Base-by-base conservation (phyloP, 352 stramenopile species). In the Hyaloperonospora arabidopsidis region DNA sequence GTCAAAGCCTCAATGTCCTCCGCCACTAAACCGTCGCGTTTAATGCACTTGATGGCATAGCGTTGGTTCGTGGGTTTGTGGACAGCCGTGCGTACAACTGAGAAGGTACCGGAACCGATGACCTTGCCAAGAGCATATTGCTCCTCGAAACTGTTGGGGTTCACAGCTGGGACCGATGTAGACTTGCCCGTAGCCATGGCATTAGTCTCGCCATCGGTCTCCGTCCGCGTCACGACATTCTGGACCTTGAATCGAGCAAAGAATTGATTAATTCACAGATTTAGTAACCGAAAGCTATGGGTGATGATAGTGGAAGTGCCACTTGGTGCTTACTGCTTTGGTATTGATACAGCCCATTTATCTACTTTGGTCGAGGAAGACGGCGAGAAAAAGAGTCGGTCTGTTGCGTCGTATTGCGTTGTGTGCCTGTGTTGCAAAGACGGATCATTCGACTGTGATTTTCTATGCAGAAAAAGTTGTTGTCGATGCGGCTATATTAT, bases 31-130 rank as follows among this genome's bases (percentile, higher is more conserved):
- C 84, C 86, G 5, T 88, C 74, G 51, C 86, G 82, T 68, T 97
- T 96, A 47, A 97, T 93, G 63, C 85, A 94, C 60, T 97, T 97
- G 59, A 97, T 90, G 29, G 89, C 89, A 45, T 94, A 95, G 60
- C 87, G 79, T 45, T 95, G 76, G 14, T 69, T 65, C 36, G 84
- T 87, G 13, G 81, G 73, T 55, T 95, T 95, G 59, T 94, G 79
- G 14, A 81, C 82, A 28, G 75, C 84, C 44, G 86, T 72, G 39
- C 86, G 84, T 36, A 97, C 89, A 40, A 96, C 80, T 1, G 84
- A 95, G 68, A 94, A 97, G 4, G 84, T 94, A 38, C 89, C 89
- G 39, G 84, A 92, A 35, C 89, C 89, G 49, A 97, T 87, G 54
- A 85, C 78, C 48, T 93, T 88, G 41, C 85, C 86, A 23, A 97